Evolutionary conservation across 805 yeast genomes (phyloP), one percentile per base, ranked within the genome.

Genomic region (Ogataea henricii): DNA sequence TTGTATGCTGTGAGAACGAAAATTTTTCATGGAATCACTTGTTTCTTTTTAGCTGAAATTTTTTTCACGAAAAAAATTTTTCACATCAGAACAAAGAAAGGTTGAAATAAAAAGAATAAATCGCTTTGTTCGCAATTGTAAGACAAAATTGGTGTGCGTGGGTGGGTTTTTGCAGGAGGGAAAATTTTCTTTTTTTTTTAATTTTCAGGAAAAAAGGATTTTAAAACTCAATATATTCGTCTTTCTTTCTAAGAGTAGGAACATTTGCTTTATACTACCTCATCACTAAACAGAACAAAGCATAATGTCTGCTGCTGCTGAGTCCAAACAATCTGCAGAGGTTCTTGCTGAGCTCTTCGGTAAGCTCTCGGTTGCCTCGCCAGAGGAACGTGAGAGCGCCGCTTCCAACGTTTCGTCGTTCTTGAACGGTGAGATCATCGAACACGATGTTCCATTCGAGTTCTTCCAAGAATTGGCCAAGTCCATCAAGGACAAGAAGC

Each of bases 371-470:
- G 89, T 94, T 71, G 96, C 98, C 65, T 68, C 87, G 62, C 72
- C 84, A 50, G 97, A 89, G 65, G 85, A 83, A 69, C 83, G 91
- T 72, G 83, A 81, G 54, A 83, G 81, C 68, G 91, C 95, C 70
- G 94, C 97, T 67, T 71, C 86, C 65, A 89, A 88, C 70, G 88
- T 94, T 65, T 82, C 98, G 58, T 81, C 94, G 55, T 91, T 94
- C 81, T 81, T 94, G 74, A 92, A 92, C 77, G 95, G 97, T 62
- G 88, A 92, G 68, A 90, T 91, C 76, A 91, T 92, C 71, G 99
- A 94, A 79, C 98, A 94, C 75, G 98, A 92, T 76, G 94, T 90
- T 60, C 98, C 99, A 66, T 84, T 76, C 66, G 83, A 81, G 65
- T 90, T 92, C 82, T 89, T 92, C 73, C 73, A 72, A 55, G 81